Base-by-base conservation (phyloP, 2,329 filamentous ascomycete species). In the Blastomyces gilchristii region DNA sequence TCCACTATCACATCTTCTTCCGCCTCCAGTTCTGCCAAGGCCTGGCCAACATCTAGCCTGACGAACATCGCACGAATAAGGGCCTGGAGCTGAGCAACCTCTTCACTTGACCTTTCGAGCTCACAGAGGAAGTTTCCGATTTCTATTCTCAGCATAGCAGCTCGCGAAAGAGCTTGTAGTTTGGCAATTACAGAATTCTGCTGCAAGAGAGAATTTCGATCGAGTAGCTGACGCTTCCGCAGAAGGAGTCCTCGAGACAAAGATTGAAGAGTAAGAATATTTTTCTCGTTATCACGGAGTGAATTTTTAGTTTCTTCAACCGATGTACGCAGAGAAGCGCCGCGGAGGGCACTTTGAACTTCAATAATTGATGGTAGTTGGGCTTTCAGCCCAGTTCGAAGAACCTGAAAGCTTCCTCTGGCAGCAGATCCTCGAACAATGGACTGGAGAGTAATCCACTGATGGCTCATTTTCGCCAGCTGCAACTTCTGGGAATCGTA, bases 1-100 rank as follows among this genome's bases (percentile, higher is more conserved):
- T 87, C 88, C 9, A 85, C 78, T 64, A 97, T 82, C 0, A 81
- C 80, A n/a, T 88, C 87, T 71, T 97, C 92, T 66, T 95, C 86
- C 61, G 87, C 87, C 64, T 96, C 90, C 1, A 97, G 82, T 67
- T 93, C 86, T 28, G 82, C 83, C 49, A 99, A 81, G 1, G 91
- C 79, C 54, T 85, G 83, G 22, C 89, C 91, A 59, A 97, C 82
- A 34, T 87, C 82, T 58, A 85, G 83, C 57, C 94, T 86, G 50
- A 89, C 79, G 66, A 96, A 81, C 82, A 95, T 89, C 0, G 90
- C 92, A 64, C 93, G 85, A 41, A 86, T 82, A 8, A 92, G 78
- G 37, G 86, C 85, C 75, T 99, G 94, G 2, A 97, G 80, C 41
- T 85, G 78, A 31, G 85, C 77, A 49, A 92, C 83, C 65, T 86